Evolutionary conservation across 2,329 filamentous ascomycete species (phyloP), one percentile per base, ranked within the genome.

Genomic region (Phialophora verrucosa): DNA sequence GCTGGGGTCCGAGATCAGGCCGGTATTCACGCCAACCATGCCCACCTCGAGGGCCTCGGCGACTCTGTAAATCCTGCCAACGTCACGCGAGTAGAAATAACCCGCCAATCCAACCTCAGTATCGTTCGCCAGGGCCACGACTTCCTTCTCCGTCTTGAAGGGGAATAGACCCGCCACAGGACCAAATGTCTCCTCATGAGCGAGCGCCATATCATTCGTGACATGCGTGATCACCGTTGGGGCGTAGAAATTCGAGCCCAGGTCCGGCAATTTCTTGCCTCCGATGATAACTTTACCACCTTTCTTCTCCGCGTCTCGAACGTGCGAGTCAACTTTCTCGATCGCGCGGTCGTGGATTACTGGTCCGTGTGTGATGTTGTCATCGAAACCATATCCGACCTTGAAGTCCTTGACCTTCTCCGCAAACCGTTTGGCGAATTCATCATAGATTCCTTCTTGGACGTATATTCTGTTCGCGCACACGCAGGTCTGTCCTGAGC

Each of bases 401-500:
- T 81, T 82, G 74, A 83, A 83, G 6, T 73, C 74, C 66, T 78
- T 78, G 66, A 90, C 82, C 69, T 83, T 80, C 53, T 81, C 80
- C 6, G 84, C 80, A 63, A 91, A 89, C 35, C 82, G 77, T 12
- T 78, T 73, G 0, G 85, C 83, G 38, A 90, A 85, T 31, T 83
- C 75, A 51, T 85, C 81, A 68, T 84, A 84, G 11, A 85, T 78
- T 11, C 82, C 82, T 38, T 77, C 76, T 71, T 85, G 83, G 1
- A 85, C 80, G 69, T 83, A 84, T 66, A 85, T 81, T 0, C 83
- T 78, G 74, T 85, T 85, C 6, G 91, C 91, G 74, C 91, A 93
- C 25, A 98, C 93, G 78, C 95, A 99, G 0, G 95, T 98, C 83
- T 99, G 95, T 42, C 95, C 95, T 0, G 92, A 96, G 44, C 90